Conservation (phyloP, 108 stramenopile genomes). For the Fragilariopsis cylindrus region DNA sequence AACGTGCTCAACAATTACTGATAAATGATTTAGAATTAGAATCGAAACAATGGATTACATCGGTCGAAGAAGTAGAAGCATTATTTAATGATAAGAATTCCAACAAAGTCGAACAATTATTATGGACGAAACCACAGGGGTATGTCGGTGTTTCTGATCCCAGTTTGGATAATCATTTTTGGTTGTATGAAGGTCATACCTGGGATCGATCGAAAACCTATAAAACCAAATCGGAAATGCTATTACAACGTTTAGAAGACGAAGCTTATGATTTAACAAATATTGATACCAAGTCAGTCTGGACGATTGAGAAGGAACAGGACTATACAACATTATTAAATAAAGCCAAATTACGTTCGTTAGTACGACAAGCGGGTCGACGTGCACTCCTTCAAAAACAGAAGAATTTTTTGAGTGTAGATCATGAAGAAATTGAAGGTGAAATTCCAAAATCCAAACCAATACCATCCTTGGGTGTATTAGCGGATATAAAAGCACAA, state of each 20-base stretch:
- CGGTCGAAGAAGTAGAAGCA: slow-evolving; percentile 78
- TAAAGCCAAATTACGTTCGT: slow-evolving; percentile 75
- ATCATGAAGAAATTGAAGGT: slow-evolving; percentile 49
- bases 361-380: slow-evolving; percentile 67
- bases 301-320: slow-evolving; percentile 60
- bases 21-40: slow-evolving; percentile 80
- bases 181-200: slow-evolving; percentile 80
- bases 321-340: slow-evolving; percentile 1
- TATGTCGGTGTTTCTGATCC: slow-evolving; percentile 76
- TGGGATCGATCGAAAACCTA: slow-evolving; percentile 70
- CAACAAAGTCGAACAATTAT: slow-evolving; percentile 56
- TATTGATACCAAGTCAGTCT: slow-evolving; percentile 51
- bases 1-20: slow-evolving; percentile 59
- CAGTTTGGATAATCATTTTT: slow-evolving; percentile 71
- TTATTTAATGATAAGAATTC: slow-evolving; percentile 41
- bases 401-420: slow-evolving; percentile 58
- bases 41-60: slow-evolving; percentile 76
- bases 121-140: slow-evolving; percentile 70
- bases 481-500: slow-evolving; percentile 72
- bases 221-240: slow-evolving; percentile 54
- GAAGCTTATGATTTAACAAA: slow-evolving; percentile 67
- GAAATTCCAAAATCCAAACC: slow-evolving; percentile 58
- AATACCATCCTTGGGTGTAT: slow-evolving; percentile 64
- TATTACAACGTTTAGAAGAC: slow-evolving; percentile 67
- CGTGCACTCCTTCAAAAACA: slow-evolving; percentile 67